Evolutionary conservation across 2,329 filamentous ascomycete species (phyloP).

Genomic region (Periconia sp.): DNA sequence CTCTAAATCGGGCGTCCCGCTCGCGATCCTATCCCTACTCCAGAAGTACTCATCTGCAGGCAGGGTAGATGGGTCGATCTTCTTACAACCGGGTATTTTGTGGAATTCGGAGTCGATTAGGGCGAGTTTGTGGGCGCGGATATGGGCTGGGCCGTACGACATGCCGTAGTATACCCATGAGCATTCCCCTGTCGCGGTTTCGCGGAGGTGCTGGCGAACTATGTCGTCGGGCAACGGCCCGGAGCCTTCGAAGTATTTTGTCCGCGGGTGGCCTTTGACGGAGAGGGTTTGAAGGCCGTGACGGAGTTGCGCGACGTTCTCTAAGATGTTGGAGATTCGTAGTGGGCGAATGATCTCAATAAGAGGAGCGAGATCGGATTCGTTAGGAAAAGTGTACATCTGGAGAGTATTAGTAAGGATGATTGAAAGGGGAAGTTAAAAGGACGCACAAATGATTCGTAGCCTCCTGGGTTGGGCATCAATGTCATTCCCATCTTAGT

Average conservation of each 20-base stretch:
- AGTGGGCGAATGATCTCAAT: constrained; percentile 59
- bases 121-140: constrained; percentile 22
- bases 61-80: constrained; percentile 20
- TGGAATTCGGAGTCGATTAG: constrained; percentile 23
- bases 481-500: constrained; percentile 58
- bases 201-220: constrained; percentile 16
- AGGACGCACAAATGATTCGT: constrained; percentile 19
- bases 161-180: constrained; percentile 29
- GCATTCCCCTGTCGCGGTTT: constrained; percentile 20
- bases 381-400: constrained; percentile 52
- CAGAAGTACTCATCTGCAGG: constrained; percentile 28
- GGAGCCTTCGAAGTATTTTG: constrained; percentile 17
- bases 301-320: constrained; percentile 28
- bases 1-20: constrained; percentile 35
- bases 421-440: not conserved
- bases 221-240: constrained; percentile 19
- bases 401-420: constrained; percentile 1
- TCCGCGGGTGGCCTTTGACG: constrained; percentile 21
- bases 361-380: constrained; percentile 56
- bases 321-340: constrained; percentile 24
- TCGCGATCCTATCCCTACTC: constrained; percentile 21
- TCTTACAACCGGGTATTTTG: constrained; percentile 18
- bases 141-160: constrained; percentile 23
- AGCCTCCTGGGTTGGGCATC: constrained; percentile 28
- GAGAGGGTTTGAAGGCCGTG: constrained; percentile 26